A percentile compares a stretch with the other conserved stretches of the same genome.
These are phyloP conservation scores for Ustilago xerochloae DNA, from an alignment of 1,284 basidiomycete genomes.

Conservation along the genomic window DNA sequence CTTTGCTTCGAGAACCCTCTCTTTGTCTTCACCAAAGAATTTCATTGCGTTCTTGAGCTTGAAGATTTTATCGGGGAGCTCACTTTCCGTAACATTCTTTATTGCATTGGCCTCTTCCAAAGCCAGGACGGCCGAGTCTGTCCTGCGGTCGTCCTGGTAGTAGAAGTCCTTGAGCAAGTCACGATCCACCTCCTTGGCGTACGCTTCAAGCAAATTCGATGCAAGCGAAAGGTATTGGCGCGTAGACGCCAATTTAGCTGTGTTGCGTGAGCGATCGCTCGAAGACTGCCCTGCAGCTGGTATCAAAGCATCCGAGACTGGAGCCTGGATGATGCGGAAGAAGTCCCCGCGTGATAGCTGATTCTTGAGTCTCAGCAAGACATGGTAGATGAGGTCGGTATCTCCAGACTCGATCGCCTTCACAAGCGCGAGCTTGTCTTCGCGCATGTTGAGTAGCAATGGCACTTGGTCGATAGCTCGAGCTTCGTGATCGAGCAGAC, in stretches of 20 bases:
- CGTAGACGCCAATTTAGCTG: slow-evolving; percentile 30
- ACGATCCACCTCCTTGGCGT: slow-evolving; percentile 72
- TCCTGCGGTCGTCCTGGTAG: slow-evolving; percentile 94
- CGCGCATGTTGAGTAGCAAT: slow-evolving; percentile 90
- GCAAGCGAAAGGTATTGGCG: slow-evolving; percentile 55
- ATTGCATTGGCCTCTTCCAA: slow-evolving; percentile 75
- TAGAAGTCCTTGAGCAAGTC: slow-evolving; percentile 96
- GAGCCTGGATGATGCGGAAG: slow-evolving; percentile 85
- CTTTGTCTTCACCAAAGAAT: slow-evolving; percentile 93
- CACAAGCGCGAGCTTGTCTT: slow-evolving; percentile 85
- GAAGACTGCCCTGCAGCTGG: not conserved
- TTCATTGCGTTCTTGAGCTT: slow-evolving; percentile 86
- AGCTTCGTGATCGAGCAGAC: slow-evolving; percentile 92
- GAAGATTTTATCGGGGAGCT: slow-evolving; percentile 73
- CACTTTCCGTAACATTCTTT: slow-evolving; percentile 17
- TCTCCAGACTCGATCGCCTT: slow-evolving; percentile 96
- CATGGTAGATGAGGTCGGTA: slow-evolving; percentile 77
- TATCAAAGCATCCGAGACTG: slow-evolving; percentile 39
- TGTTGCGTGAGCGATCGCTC: slow-evolving; percentile 3
- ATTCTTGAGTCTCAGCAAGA: slow-evolving; percentile 72
- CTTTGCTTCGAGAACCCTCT: slow-evolving; percentile 87
- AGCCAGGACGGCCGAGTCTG: slow-evolving; percentile 86
- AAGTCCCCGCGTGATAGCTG: slow-evolving; percentile 88
- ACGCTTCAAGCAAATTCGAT: slow-evolving; percentile 59
- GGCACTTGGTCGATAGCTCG: slow-evolving; percentile 93